Percentiles rank a stretch among this genome's conserved stretches.
Evolutionary conservation across 495 filamentous ascomycete species (phyloP).

Genomic region (Thozetella sp.): DNA sequence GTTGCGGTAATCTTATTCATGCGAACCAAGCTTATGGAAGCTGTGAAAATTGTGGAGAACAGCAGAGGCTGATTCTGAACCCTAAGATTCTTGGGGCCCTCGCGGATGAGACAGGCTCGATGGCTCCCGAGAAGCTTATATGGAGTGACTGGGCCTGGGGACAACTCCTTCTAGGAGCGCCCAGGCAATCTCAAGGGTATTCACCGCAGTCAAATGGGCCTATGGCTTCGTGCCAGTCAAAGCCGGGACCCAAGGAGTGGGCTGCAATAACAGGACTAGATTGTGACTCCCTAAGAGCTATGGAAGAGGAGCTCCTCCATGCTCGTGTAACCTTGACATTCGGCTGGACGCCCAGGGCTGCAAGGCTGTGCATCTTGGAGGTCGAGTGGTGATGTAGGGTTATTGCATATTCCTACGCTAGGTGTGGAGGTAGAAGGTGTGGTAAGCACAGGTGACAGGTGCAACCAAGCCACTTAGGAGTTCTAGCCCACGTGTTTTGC

Average conservation of each 20-base stretch:
- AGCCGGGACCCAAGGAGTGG: conserved; percentile 33
- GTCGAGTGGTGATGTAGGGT: conserved; percentile 35
- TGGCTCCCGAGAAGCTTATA: conserved; percentile 48
- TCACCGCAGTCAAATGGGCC: background rate
- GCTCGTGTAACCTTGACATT: conserved; percentile 54
- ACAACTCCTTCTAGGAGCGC: conserved; percentile 47
- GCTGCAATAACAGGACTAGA: conserved; percentile 24
- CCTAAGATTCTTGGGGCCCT: conserved; percentile 54
- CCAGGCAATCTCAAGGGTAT: background rate
- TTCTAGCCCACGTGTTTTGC: too few relatives aligned
- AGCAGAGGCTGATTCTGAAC: conserved; percentile 49
- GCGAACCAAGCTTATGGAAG: conserved; percentile 43
- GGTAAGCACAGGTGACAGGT: too few relatives aligned
- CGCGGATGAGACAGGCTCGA: conserved; percentile 56
- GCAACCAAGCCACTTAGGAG: too few relatives aligned
- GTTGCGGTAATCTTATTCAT: conserved; percentile 60
- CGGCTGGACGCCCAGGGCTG: conserved; percentile 49
- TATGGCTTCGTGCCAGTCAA: background rate
- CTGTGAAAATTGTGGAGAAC: conserved; percentile 55
- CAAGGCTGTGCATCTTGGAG: conserved; percentile 47
- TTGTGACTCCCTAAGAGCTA: conserved; percentile 39
- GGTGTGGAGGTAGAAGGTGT: too few relatives aligned
- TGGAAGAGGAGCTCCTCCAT: conserved; percentile 52
- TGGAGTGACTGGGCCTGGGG: conserved; percentile 55
- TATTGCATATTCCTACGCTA: too few relatives aligned